These are phyloP conservation scores for Leishmania arabica DNA, from an alignment of 208 protist genomes.

Conservation along the genomic window DNA sequence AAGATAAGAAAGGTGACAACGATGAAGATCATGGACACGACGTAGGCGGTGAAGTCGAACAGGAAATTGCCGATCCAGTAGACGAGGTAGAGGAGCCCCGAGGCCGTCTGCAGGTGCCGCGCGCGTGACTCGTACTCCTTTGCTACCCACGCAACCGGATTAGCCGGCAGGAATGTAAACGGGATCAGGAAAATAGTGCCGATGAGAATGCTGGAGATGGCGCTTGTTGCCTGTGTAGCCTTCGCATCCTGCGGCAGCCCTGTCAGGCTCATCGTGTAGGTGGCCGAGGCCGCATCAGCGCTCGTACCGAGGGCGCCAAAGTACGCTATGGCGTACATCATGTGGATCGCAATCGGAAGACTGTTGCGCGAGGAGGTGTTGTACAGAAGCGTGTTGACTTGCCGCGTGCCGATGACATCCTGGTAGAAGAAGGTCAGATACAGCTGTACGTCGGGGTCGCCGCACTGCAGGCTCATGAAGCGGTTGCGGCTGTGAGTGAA, in stretches of 20 bases:
- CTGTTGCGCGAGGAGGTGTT: slow-evolving; percentile 41
- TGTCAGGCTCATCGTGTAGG: slow-evolving; percentile 23
- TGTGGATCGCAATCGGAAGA: slow-evolving; percentile 35
- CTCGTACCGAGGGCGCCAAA: slow-evolving; percentile 20
- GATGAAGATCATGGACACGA: slow-evolving; percentile 41
- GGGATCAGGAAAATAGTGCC: slow-evolving; percentile 66
- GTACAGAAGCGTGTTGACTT: slow-evolving; percentile 36
- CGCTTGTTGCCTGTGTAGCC: slow-evolving; percentile 5
- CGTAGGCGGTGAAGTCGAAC: slow-evolving; percentile 58
- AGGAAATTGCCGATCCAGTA: slow-evolving; percentile 79
- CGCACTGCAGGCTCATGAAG: slow-evolving; percentile 39
- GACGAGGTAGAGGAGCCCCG: slow-evolving; percentile 57
- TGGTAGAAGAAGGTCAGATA: slow-evolving; percentile 21
- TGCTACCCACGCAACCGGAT: slow-evolving; percentile 69
- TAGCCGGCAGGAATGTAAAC: slow-evolving; percentile 71
- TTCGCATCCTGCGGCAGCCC: slow-evolving; percentile 18
- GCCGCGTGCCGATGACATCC: slow-evolving; percentile 11
- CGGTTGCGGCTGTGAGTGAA: slow-evolving; percentile 25
- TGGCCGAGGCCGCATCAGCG: slow-evolving; percentile 1
- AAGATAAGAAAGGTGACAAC: slow-evolving; percentile 52
- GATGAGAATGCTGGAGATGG: slow-evolving; percentile 35
- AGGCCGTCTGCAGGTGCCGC: slow-evolving; percentile 78
- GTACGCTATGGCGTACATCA: slow-evolving; percentile 21
- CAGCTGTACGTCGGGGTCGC: slow-evolving; percentile 14
- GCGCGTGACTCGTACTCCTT: slow-evolving; percentile 75